Evolutionary conservation across 2,329 filamentous ascomycete genomes (phyloP).

Genomic region (Aspergillus glaucus): DNA sequence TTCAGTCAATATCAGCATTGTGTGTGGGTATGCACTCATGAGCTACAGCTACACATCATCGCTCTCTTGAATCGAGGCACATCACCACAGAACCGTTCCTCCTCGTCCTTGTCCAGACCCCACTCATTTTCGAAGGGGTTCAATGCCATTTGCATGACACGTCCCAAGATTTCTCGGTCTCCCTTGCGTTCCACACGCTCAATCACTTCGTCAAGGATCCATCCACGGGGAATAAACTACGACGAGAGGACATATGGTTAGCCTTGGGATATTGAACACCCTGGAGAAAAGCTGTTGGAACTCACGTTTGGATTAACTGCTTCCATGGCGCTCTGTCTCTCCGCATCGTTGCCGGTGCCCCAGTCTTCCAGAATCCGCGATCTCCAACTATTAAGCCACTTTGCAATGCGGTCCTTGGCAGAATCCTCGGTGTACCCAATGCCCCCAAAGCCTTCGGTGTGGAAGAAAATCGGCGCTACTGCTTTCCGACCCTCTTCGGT

Average conservation of each 20-base stretch:
- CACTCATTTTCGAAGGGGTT: conserved; percentile 73
- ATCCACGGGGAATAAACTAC: conserved; percentile 76
- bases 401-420: conserved; percentile 60
- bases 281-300: neutral
- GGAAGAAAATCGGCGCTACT: conserved; percentile 71
- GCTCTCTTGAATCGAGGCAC: conserved; percentile 71
- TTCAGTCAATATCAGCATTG: neutral
- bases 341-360: conserved; percentile 55
- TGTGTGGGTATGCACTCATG: conserved; percentile 41
- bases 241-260: neutral
- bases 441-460: conserved; percentile 61
- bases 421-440: conserved; percentile 55
- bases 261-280: neutral
- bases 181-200: conserved; percentile 76
- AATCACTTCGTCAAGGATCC: conserved; percentile 92
- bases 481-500: conserved; percentile 58
- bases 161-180: conserved; percentile 70
- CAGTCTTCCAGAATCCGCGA: conserved; percentile 69
- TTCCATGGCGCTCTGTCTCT: conserved; percentile 70
- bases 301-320: conserved; percentile 72
- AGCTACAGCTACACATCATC: conserved; percentile 94
- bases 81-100: conserved; percentile 76
- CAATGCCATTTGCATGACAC: conserved; percentile 75
- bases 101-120: conserved; percentile 61
- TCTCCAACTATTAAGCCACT: conserved; percentile 79